A percentile compares a stretch with the other conserved stretches of the same genome.
Evolutionary conservation across 2,329 filamentous ascomycete genomes (phyloP).

Genomic region (Septoria linicola): DNA sequence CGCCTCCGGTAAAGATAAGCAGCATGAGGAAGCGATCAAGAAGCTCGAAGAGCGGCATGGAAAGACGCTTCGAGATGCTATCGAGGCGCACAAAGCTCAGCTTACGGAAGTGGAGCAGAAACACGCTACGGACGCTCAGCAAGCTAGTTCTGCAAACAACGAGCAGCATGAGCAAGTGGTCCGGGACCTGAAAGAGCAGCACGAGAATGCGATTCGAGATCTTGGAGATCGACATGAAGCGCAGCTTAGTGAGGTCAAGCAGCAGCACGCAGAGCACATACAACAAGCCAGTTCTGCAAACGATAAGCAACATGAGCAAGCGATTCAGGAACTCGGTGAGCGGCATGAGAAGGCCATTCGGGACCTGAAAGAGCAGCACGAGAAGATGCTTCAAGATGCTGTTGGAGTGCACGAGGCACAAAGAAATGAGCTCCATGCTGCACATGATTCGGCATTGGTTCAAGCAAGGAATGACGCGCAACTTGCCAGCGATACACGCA

Average conservation of each 20-base stretch:
- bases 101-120: conserved; percentile 4
- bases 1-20: too few species aligned
- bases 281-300: neutral
- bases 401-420: too few species aligned
- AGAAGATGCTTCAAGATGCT: conserved; percentile 1
- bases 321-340: too few species aligned
- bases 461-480: too few species aligned
- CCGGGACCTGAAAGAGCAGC: conserved; percentile 1
- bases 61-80: too few species aligned
- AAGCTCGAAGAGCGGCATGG: too few species aligned
- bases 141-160: neutral
- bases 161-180: conserved; percentile 4
- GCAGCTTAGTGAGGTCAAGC: conserved; percentile 9
- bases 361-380: conserved; percentile 3
- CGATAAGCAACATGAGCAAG: too few species aligned
- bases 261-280: conserved; percentile 10
- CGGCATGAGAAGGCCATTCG: conserved; percentile 4
- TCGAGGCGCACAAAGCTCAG: conserved; percentile 8
- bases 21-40: too few species aligned
- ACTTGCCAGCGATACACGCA: neutral
- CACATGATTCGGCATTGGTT: too few species aligned
- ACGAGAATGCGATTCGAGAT: too few species aligned
- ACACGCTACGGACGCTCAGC: conserved; percentile 9
- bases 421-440: too few species aligned
- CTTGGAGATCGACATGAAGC: too few species aligned